Percentiles rank a stretch among this genome's conserved stretches.
Conservation (phyloP, 2,329 filamentous ascomycete species). For the Parafenestella ontariensis region DNA sequence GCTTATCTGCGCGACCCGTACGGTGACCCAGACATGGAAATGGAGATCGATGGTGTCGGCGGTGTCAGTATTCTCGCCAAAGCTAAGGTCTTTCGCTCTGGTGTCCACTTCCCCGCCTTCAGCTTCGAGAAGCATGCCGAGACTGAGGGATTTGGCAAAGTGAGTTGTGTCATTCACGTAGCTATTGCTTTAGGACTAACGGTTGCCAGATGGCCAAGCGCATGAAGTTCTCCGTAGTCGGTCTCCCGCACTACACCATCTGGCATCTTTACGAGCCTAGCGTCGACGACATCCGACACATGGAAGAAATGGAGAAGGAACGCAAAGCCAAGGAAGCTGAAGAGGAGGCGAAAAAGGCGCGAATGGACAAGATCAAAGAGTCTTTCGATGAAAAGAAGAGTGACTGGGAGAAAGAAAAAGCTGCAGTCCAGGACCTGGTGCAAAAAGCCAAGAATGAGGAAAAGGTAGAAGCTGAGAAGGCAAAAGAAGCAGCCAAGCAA, state of each 20-base stretch:
- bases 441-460: constrained; percentile 60
- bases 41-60: constrained; percentile 98
- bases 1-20: constrained; percentile 97
- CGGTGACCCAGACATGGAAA: constrained; percentile 98
- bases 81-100: constrained; percentile 90
- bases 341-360: constrained; percentile 75
- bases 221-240: constrained; percentile 95
- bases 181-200: constrained; percentile 30
- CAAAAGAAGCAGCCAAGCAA: constrained; percentile 44
- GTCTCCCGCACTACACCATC: constrained; percentile 95
- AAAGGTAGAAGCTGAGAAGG: constrained; percentile 49
- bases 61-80: constrained; percentile 98
- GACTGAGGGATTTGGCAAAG: constrained; percentile 98
- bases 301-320: constrained; percentile 98
- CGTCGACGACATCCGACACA: constrained; percentile 94
- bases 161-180: constrained; percentile 50
- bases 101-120: constrained; percentile 97
- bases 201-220: constrained; percentile 84
- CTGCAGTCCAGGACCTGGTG: constrained; percentile 73
- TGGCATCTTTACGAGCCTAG: constrained; percentile 99
- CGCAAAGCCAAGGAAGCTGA: constrained; percentile 79
- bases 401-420: constrained; percentile 92
- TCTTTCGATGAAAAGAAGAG: constrained; percentile 77
- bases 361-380: constrained; percentile 78
- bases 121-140: constrained; percentile 99